Base-by-base conservation (phyloP, 169 alveolate genomes). In the Besnoitia besnoiti region DNA sequence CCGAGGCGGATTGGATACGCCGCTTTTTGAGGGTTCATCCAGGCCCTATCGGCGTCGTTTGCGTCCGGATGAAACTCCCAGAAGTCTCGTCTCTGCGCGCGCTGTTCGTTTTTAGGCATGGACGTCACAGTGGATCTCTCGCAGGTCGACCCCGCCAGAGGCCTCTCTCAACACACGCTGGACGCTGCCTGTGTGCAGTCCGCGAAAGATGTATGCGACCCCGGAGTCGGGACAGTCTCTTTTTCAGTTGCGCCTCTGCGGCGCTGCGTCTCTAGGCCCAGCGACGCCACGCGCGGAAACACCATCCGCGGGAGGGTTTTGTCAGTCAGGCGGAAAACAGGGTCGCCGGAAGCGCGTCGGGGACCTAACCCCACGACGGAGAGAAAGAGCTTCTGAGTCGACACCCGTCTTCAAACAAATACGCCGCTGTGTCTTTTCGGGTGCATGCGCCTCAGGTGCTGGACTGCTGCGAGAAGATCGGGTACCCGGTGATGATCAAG, bases 401-500 rank as follows among this genome's bases (percentile, higher is more conserved):
- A 7, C 59, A 49, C 16, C 59, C 59, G 59, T 49, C 16, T 49
- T 16, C 16, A 7, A 7, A 16, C 16, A 7, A 49, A 49, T 10
- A 7, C 59, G 16, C 59, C 16, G 59, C 16, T 49, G 7, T 49
- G 24, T 10, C 67, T 55, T 55, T 19, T 55, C 30, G 12, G 55
- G 55, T 49, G 55, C 5, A 49, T 14, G n/a, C n/a, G n/a, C 51
- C 4, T 4, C 59, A 77, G 87, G 87, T 77, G 16, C 47, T 77
- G 94, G 51, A 96, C 94, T 73, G 97, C 96, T 55, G 97, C 98
- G 50, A 93, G 44, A 91, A 97, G 59, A 98, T 98, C 59, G 99
- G 99, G 35, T 98, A 95, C 90, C 99, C 99, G 24, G 98, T 98
- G 89, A 98, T 98, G 99, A 96, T 98, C 67, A 98, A 98, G 90